phyloP scores from a whole-genome alignment of 768 basidiomycete species.

The Cubamyces sp. region DNA sequence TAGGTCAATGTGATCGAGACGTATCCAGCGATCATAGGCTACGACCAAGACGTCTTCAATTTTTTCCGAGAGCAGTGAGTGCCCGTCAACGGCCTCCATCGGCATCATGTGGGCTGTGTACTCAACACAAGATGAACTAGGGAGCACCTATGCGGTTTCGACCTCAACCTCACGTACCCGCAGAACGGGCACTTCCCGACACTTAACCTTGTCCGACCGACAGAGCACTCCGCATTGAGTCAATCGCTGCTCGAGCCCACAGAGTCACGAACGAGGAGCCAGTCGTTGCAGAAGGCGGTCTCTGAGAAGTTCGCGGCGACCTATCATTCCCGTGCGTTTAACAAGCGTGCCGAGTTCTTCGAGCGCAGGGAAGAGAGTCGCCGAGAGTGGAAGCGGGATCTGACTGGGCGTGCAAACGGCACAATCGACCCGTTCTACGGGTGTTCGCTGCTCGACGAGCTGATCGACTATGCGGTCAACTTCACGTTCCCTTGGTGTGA shows the following conservation, averaged over 20 bases:
- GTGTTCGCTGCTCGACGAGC: slow-evolving; percentile 64
- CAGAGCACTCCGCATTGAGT: neutral
- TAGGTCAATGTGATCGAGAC: slow-evolving; percentile 67
- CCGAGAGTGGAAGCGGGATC: slow-evolving; percentile 51
- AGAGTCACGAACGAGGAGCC: slow-evolving; percentile 15
- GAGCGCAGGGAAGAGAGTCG: slow-evolving; percentile 29
- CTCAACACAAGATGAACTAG: slow-evolving; percentile 44
- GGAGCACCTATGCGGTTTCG: slow-evolving; percentile 62
- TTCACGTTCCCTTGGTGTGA: slow-evolving; percentile 63
- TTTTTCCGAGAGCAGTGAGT: slow-evolving; percentile 73
- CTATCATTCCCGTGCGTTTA: neutral
- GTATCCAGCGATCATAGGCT: slow-evolving; percentile 74
- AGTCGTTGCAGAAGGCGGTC: slow-evolving; percentile 15
- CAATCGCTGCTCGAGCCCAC: slow-evolving; percentile 11
- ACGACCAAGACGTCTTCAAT: slow-evolving; percentile 64
- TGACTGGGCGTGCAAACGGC: slow-evolving; percentile 54
- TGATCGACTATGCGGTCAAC: slow-evolving; percentile 72
- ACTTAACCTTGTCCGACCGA: slow-evolving; percentile 22
- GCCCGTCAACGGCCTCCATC: neutral
- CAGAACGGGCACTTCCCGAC: slow-evolving; percentile 57
- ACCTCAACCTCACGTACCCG: slow-evolving; percentile 71
- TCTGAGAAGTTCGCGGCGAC: slow-evolving; percentile 14
- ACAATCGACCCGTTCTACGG: slow-evolving; percentile 43
- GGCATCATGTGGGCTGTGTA: neutral
- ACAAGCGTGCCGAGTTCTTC: slow-evolving; percentile 10